Evolutionary conservation across 2,329 filamentous ascomycete species (phyloP).

Genomic region (Colletotrichum salicis): DNA sequence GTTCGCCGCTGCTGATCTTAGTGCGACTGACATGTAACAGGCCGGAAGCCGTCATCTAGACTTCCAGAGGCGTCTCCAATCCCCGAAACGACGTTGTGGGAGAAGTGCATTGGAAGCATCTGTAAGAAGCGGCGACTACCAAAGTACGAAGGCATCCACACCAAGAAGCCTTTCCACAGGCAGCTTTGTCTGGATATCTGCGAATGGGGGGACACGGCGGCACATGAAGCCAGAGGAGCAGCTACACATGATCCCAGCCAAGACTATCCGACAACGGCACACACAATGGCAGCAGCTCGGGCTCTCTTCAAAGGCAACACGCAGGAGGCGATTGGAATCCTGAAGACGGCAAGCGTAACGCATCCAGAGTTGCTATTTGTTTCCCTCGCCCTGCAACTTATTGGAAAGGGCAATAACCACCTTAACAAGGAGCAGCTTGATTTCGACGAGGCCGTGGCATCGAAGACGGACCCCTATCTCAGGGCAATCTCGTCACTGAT

Average conservation of each 20-base stretch:
- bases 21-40: slow-evolving; percentile 46
- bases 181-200: slow-evolving; percentile 81
- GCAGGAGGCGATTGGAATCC: slow-evolving; percentile 74
- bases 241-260: slow-evolving; percentile 54
- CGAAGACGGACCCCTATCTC: slow-evolving; percentile 80
- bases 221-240: slow-evolving; percentile 31
- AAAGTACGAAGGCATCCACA: slow-evolving; percentile 70
- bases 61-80: slow-evolving; percentile 55
- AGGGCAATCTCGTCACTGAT: slow-evolving; percentile 83
- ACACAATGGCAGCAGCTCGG: slow-evolving; percentile 81
- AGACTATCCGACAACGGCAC: slow-evolving; percentile 62
- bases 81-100: slow-evolving; percentile 66
- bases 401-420: slow-evolving; percentile 59
- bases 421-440: slow-evolving; percentile 62
- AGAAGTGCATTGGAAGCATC: slow-evolving; percentile 70
- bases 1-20: too few species aligned
- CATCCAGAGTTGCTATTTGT: slow-evolving; percentile 75
- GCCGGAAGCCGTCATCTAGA: slow-evolving; percentile 59
- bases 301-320: slow-evolving; percentile 79
- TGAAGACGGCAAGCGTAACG: slow-evolving; percentile 73
- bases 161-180: slow-evolving; percentile 75
- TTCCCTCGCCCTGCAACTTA: slow-evolving; percentile 73
- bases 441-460: slow-evolving; percentile 68
- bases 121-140: slow-evolving; percentile 72
- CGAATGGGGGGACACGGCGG: slow-evolving; percentile 72